phyloP scores from a whole-genome alignment of 208 protist species.

The Phytomonas sp. region DNA sequence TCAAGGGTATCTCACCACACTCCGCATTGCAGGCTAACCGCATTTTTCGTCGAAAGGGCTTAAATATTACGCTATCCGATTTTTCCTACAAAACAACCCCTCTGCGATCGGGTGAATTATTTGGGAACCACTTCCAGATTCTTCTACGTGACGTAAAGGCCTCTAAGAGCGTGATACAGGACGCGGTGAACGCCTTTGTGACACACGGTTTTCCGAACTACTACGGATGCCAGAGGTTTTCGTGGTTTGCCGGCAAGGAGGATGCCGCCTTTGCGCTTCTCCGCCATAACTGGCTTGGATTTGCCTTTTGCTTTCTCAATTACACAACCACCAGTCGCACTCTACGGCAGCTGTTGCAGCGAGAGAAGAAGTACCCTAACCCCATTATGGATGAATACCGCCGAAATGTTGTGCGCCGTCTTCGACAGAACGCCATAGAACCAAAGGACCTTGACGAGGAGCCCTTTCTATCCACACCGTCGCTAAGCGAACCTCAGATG shows the following conservation, averaged over 20 bases:
- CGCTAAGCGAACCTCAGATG: conserved; percentile 28
- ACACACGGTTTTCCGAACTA: conserved; percentile 81
- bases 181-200: conserved; percentile 39
- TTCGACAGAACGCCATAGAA: conserved; percentile 52
- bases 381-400: conserved; percentile 76
- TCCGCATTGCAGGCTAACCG: conserved; percentile 53
- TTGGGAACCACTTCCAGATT: conserved; percentile 79
- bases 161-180: conserved; percentile 25
- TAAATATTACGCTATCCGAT: conserved; percentile 58
- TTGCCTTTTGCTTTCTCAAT: conserved; percentile 81
- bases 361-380: conserved; percentile 70
- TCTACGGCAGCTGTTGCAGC: conserved; percentile 78
- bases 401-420: conserved; percentile 60
- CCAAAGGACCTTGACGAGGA: conserved; percentile 63
- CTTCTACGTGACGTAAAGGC: conserved; percentile 69
- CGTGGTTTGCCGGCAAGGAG: conserved; percentile 72
- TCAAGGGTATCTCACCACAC: conserved; percentile 58
- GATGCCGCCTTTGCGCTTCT: conserved; percentile 76
- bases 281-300: conserved; percentile 77
- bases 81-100: conserved; percentile 70
- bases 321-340: conserved; percentile 49
- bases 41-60: conserved; percentile 20
- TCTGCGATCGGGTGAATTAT: conserved; percentile 57
- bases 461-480: conserved; percentile 58
- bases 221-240: conserved; percentile 85